A percentile compares a stretch with the other conserved stretches of the same genome.
These are phyloP conservation scores for Lineolata rhizophorae DNA, from an alignment of 495 filamentous ascomycete genomes.

Conservation along the genomic window DNA sequence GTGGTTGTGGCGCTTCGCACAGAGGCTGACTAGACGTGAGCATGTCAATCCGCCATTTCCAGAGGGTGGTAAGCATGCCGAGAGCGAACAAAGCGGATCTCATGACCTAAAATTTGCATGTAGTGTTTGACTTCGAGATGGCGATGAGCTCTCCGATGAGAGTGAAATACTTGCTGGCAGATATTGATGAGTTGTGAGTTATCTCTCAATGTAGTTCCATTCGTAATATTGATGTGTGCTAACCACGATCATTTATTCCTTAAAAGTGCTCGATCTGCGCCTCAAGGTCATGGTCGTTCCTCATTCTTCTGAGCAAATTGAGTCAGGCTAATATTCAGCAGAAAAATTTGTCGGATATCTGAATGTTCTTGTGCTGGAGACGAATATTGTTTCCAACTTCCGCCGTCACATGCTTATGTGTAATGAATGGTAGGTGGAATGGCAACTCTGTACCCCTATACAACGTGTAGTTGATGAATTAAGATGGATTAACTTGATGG, in stretches of 20 bases:
- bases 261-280: constrained; percentile 16
- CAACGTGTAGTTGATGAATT: not conserved
- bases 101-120: not conserved
- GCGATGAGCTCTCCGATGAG: constrained; percentile 22
- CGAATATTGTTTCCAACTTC: constrained; percentile 25
- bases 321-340: not conserved
- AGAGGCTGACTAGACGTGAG: constrained; percentile 28
- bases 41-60: constrained; percentile 30
- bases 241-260: not conserved
- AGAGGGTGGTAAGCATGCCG: constrained; percentile 13
- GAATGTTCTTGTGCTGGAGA: constrained; percentile 30
- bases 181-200: constrained; percentile 30
- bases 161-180: constrained; percentile 32
- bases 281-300: constrained; percentile 14
- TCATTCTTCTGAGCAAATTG: not conserved
- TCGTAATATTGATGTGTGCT: not conserved
- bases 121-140: constrained; percentile 28
- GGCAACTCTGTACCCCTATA: too few relatives aligned
- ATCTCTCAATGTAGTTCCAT: not conserved
- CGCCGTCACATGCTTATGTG: constrained; percentile 29
- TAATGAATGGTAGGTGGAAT: constrained; percentile 27
- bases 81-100: not conserved
- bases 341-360: constrained; percentile 34
- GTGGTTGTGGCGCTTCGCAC: constrained; percentile 31
- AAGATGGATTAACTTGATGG: not conserved